phyloP scores from a whole-genome alignment of 2,329 filamentous ascomycete genomes.

The Verticillium dahliae region DNA sequence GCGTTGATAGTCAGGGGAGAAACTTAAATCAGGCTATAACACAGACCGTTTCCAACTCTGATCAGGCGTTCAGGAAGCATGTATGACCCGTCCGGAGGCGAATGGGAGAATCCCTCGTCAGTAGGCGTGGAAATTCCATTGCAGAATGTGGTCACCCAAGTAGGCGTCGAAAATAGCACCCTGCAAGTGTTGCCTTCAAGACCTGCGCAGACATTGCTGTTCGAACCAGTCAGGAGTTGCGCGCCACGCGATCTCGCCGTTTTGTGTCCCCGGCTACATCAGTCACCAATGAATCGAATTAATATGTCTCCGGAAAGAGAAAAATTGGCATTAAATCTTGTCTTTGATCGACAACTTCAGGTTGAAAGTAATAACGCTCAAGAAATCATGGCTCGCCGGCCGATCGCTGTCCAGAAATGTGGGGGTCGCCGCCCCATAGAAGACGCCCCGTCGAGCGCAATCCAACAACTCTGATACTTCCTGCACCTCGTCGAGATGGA shows the following conservation, averaged over 20 bases:
- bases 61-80: too few species aligned
- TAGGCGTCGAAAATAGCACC: neutral
- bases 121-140: neutral
- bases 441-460: neutral
- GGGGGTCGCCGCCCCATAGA: neutral
- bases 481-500: neutral
- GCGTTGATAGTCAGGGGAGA: too few species aligned
- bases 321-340: too few species aligned
- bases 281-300: too few species aligned
- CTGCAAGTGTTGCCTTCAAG: neutral
- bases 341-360: too few species aligned
- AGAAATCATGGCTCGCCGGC: neutral
- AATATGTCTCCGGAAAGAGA: too few species aligned
- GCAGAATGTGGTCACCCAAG: neutral
- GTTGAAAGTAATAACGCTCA: neutral
- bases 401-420: neutral
- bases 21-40: too few species aligned
- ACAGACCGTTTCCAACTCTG: too few species aligned
- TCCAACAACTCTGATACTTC: too few species aligned
- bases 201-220: neutral
- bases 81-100: too few species aligned
- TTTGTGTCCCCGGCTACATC: too few species aligned
- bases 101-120: too few species aligned
- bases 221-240: neutral
- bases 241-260: neutral